These are phyloP conservation scores for Solanum piurae DNA, from an alignment of 257 asterid genomes.

Conservation along the genomic window DNA sequence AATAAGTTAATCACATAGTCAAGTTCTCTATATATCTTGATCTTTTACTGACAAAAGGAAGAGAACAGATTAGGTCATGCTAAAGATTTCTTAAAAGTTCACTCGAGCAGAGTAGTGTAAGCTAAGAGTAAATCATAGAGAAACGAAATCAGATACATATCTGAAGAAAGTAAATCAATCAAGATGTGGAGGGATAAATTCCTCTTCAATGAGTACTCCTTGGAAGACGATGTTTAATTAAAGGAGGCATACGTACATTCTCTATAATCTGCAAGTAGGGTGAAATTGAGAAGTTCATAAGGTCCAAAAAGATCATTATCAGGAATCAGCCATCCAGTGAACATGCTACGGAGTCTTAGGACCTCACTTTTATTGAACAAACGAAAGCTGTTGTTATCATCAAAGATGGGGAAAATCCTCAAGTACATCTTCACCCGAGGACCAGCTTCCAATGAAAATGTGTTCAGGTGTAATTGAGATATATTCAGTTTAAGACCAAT, in stretches of 20 bases:
- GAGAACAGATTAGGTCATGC: neutral
- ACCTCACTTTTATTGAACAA: slow-evolving; percentile 60
- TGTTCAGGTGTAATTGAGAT: slow-evolving; percentile 53
- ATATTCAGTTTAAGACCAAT: slow-evolving; percentile 41
- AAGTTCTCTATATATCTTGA: neutral
- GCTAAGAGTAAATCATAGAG: neutral
- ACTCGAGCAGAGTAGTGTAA: neutral
- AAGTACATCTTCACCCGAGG: slow-evolving; percentile 77
- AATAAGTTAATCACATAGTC: neutral
- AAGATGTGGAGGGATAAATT: neutral
- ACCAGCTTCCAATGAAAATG: slow-evolving; percentile 59
- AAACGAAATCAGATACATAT: neutral
- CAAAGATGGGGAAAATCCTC: slow-evolving; percentile 52
- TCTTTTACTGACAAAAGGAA: neutral
- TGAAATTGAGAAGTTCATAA: slow-evolving; percentile 79
- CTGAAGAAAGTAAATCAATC: neutral
- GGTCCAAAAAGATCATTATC: slow-evolving; percentile 76
- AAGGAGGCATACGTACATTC: slow-evolving; percentile 31
- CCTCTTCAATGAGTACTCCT: neutral
- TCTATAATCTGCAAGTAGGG: slow-evolving; percentile 51
- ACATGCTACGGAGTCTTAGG: slow-evolving; percentile 45
- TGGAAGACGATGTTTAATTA: neutral
- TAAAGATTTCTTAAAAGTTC: neutral
- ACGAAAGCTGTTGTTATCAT: slow-evolving; percentile 11
- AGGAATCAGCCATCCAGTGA: slow-evolving; percentile 70